Conservation (phyloP, 2,329 filamentous ascomycete genomes). For the Fusarium denticulatum region DNA sequence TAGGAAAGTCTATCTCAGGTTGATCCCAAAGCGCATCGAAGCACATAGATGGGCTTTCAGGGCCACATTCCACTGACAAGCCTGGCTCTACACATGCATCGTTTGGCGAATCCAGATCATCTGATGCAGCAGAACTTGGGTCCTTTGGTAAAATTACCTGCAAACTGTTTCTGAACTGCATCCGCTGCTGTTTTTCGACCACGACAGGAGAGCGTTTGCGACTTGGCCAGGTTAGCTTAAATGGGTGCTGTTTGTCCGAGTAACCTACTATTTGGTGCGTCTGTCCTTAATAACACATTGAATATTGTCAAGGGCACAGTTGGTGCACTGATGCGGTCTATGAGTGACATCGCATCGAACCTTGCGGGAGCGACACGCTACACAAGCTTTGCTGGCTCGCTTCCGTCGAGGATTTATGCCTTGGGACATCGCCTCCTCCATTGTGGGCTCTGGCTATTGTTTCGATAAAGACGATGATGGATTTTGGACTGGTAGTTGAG, state of each 20-base stretch:
- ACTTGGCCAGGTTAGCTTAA: neutral
- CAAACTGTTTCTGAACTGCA: neutral
- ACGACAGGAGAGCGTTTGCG: neutral
- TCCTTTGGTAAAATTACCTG: neutral
- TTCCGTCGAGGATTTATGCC: neutral
- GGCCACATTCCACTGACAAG: neutral
- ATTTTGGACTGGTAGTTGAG: neutral
- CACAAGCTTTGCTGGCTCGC: slow-evolving; percentile 20
- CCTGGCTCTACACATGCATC: neutral
- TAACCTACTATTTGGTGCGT: slow-evolving; percentile 15
- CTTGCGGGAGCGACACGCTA: slow-evolving; percentile 18
- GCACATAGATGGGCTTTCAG: neutral
- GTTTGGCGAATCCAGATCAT: neutral
- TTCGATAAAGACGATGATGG: neutral
- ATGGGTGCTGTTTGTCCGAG: fast-evolving
- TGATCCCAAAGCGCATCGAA: neutral
- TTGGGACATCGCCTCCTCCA: neutral
- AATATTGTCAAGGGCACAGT: slow-evolving; percentile 17
- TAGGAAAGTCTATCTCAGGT: neutral
- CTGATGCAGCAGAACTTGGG: no score
- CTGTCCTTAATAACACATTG: slow-evolving; percentile 21
- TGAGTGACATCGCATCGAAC: slow-evolving; percentile 26
- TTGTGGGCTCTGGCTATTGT: neutral
- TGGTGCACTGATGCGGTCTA: slow-evolving; percentile 16
- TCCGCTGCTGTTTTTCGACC: neutral